These are phyloP conservation scores for Mucor lusitanicus DNA, from an alignment of 371 early-diverging fungal genomes.

Conservation along the genomic window DNA sequence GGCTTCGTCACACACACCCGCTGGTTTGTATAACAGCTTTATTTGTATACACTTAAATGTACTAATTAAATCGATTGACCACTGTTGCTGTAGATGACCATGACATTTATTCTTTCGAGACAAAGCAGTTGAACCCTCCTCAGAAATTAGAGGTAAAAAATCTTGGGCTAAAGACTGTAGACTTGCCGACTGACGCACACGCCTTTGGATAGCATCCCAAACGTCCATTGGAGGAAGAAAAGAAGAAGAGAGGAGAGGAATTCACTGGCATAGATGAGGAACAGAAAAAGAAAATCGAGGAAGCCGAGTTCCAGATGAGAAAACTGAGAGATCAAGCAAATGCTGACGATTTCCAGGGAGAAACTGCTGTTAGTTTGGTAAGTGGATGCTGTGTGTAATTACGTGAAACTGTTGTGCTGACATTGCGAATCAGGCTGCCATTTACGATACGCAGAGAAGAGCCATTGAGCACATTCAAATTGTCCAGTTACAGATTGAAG, in stretches of 20 bases:
- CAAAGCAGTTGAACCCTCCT: slow-evolving; percentile 74
- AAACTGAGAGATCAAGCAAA: slow-evolving; percentile 22
- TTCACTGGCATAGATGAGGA: slow-evolving; percentile 53
- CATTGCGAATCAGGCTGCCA: slow-evolving; percentile 26
- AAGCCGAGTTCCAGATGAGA: slow-evolving; percentile 53
- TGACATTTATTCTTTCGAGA: slow-evolving; percentile 74
- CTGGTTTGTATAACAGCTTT: slow-evolving; percentile 22
- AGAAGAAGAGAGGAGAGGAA: slow-evolving; percentile 57
- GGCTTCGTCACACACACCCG: slow-evolving; percentile 41
- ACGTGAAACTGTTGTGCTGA: background rate
- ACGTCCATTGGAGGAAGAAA: slow-evolving; percentile 65
- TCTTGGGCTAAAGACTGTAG: background rate
- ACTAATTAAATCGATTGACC: background rate
- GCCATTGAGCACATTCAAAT: slow-evolving; percentile 68
- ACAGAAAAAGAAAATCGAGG: slow-evolving; percentile 60
- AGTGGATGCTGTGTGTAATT: background rate
- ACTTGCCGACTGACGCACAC: background rate
- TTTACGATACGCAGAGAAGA: slow-evolving; percentile 68
- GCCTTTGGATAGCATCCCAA: slow-evolving; percentile 32
- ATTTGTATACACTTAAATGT: background rate
- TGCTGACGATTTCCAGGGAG: slow-evolving; percentile 24
- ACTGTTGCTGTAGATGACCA: slow-evolving; percentile 74
- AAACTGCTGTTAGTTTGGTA: slow-evolving; percentile 39
- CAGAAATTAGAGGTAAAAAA: slow-evolving; percentile 44
- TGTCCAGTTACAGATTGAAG: slow-evolving; percentile 58